Evolutionary conservation across 257 asterid species (phyloP).

Genomic region (Mentha longifolia): DNA sequence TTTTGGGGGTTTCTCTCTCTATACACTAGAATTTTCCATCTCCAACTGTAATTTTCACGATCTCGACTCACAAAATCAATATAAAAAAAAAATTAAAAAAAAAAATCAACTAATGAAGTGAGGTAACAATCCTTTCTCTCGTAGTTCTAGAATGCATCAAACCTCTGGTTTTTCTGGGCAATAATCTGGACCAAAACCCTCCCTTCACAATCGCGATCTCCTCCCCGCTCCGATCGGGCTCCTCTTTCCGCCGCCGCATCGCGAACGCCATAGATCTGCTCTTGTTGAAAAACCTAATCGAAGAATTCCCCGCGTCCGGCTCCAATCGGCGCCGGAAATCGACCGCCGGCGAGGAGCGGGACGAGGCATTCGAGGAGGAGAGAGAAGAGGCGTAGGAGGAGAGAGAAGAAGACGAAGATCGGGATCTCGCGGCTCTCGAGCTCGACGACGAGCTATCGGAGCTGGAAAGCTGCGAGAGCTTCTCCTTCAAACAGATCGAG

Average conservation of each 20-base stretch:
- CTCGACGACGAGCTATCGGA: slow-evolving; percentile 24
- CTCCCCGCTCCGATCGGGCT: slow-evolving; percentile 19
- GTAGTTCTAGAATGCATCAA: slow-evolving; percentile 52
- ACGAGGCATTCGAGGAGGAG: slow-evolving; percentile 56
- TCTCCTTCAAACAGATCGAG: slow-evolving; percentile 63
- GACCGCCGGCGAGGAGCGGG: slow-evolving; percentile 54
- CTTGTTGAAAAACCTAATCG: slow-evolving; percentile 44
- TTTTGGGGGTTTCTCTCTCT: slow-evolving; percentile 8
- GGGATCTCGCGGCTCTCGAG: slow-evolving; percentile 23
- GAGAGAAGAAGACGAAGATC: slow-evolving; percentile 43
- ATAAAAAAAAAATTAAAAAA: not conserved
- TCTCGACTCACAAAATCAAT: not conserved
- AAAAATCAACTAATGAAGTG: slow-evolving; percentile 30
- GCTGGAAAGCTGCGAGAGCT: slow-evolving; percentile 42
- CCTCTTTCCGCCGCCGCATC: slow-evolving; percentile 13
- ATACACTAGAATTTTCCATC: not conserved
- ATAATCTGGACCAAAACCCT: slow-evolving; percentile 65
- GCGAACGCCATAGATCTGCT: slow-evolving; percentile 57
- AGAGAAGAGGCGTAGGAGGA: slow-evolving; percentile 56
- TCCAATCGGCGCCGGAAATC: slow-evolving; percentile 10
- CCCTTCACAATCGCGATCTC: slow-evolving; percentile 25
- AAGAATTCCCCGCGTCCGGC: slow-evolving; percentile 22
- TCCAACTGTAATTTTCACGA: not conserved
- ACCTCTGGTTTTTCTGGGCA: slow-evolving; percentile 33
- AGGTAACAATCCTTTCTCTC: slow-evolving; percentile 40